Evolutionary conservation across 495 filamentous ascomycete species (phyloP).

Genomic region (Penicillium riverlandense): DNA sequence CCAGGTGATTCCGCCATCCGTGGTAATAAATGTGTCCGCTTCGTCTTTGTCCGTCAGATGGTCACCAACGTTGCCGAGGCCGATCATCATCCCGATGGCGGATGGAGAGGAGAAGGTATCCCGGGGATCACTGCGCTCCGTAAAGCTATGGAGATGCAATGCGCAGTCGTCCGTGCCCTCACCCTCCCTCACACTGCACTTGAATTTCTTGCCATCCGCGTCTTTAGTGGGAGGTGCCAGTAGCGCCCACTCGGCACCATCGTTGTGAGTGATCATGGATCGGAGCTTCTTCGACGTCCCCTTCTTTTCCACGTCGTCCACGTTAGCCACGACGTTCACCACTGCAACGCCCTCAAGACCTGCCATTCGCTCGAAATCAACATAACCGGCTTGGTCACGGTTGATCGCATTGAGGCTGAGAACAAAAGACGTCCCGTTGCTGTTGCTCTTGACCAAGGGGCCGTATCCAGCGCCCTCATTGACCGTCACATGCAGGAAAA

Average conservation of each 20-base stretch:
- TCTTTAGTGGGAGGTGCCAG: conserved; percentile 63
- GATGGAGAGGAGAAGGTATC: conserved; percentile 83
- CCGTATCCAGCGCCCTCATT: conserved; percentile 63
- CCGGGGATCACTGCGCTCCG: conserved; percentile 69
- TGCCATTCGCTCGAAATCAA: conserved; percentile 94
- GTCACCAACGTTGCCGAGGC: conserved; percentile 81
- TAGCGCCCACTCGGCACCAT: conserved; percentile 77
- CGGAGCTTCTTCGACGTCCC: conserved; percentile 71
- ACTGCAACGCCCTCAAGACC: conserved; percentile 84
- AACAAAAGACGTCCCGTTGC: conserved; percentile 92
- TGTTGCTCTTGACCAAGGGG: conserved; percentile 94
- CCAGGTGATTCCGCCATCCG: conserved; percentile 87
- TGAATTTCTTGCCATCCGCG: conserved; percentile 58
- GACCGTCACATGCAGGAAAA: conserved; percentile 86
- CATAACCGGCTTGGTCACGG: conserved; percentile 47
- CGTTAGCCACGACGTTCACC: conserved; percentile 77
- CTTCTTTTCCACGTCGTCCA: conserved; percentile 48
- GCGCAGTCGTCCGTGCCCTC: conserved; percentile 59
- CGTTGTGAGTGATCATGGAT: conserved; percentile 91
- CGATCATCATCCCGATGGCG: conserved; percentile 89
- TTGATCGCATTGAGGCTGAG: conserved; percentile 74
- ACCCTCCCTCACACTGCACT: conserved; percentile 50
- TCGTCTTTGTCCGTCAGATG: conserved; percentile 46
- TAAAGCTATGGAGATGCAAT: conserved; percentile 90
- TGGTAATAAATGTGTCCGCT: conserved; percentile 79